phyloP scores from a whole-genome alignment of 495 filamentous ascomycete species.

The Penicillium argentinense region DNA sequence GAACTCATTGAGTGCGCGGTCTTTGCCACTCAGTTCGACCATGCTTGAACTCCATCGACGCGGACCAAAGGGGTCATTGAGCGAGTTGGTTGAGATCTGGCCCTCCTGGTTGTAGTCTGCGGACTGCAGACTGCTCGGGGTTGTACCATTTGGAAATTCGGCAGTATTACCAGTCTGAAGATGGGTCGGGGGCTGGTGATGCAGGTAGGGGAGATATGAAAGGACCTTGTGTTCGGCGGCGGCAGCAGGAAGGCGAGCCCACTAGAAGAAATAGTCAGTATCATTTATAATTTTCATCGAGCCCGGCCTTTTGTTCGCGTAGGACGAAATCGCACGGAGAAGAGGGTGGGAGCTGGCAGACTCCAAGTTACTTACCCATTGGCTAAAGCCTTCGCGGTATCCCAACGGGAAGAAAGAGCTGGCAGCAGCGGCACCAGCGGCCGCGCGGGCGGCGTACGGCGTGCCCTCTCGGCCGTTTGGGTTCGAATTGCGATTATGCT shows the following conservation, averaged over 20 bases:
- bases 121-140: conserved; percentile 39
- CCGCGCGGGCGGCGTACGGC: conserved; percentile 43
- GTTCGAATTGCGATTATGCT: conserved; percentile 46
- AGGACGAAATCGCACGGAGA: too few species aligned
- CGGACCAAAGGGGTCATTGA: conserved; percentile 79
- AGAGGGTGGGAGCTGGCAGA: background rate
- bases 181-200: conserved; percentile 69
- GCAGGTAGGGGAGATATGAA: conserved; percentile 81
- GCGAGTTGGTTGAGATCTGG: conserved; percentile 44
- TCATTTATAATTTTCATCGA: background rate
- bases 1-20: conserved; percentile 90
- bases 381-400: conserved; percentile 85
- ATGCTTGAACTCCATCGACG: conserved; percentile 83
- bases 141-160: conserved; percentile 36
- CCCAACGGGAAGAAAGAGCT: conserved; percentile 73
- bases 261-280: conserved; percentile 58
- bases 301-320: background rate
- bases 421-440: conserved; percentile 32
- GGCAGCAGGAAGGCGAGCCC: conserved; percentile 78
- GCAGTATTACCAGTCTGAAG: conserved; percentile 59
- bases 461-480: conserved; percentile 27
- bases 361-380: conserved; percentile 69
- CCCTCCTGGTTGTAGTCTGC: conserved; percentile 40
- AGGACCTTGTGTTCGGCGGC: conserved; percentile 88
- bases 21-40: conserved; percentile 79